Percentiles rank a stretch among this genome's conserved stretches.
Conservation (phyloP, 2,329 filamentous ascomycete genomes). For the Annulohypoxylon truncatum region DNA sequence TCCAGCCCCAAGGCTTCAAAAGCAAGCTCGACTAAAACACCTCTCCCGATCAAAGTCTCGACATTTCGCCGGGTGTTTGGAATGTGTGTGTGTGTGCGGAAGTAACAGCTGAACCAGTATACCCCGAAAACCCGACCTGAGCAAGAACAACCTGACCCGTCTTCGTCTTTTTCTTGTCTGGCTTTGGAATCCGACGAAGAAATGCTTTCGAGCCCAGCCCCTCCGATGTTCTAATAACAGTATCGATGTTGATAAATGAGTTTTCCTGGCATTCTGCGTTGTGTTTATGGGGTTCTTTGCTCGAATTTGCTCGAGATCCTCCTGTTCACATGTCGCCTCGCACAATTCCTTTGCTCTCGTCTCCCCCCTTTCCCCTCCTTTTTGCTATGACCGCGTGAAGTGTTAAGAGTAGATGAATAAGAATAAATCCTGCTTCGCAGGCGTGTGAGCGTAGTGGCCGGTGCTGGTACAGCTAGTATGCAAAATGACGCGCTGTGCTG, state of each 20-base stretch:
- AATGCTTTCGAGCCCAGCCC: neutral
- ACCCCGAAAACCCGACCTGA: neutral
- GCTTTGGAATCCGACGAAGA: neutral
- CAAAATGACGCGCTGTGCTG: neutral
- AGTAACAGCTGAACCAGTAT: neutral
- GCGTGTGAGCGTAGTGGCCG: neutral
- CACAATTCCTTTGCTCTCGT: neutral
- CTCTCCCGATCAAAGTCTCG: neutral
- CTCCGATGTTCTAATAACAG: neutral
- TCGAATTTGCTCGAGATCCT: no score
- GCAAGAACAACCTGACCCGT: neutral
- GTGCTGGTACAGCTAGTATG: neutral
- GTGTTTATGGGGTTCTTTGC: no score
- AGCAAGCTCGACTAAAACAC: slow-evolving; percentile 10
- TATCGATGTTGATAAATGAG: neutral
- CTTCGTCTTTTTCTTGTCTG: neutral
- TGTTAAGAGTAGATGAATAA: neutral
- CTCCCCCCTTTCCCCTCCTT: neutral
- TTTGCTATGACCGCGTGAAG: neutral
- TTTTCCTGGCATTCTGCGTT: neutral
- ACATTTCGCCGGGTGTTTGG: neutral
- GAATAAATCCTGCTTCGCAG: neutral
- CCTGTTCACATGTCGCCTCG: neutral
- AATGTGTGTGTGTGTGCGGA: no score
- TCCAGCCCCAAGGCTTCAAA: slow-evolving; percentile 7